These are phyloP conservation scores for Phoma herbarum DNA, from an alignment of 2,329 filamentous ascomycete genomes.

Conservation along the genomic window DNA sequence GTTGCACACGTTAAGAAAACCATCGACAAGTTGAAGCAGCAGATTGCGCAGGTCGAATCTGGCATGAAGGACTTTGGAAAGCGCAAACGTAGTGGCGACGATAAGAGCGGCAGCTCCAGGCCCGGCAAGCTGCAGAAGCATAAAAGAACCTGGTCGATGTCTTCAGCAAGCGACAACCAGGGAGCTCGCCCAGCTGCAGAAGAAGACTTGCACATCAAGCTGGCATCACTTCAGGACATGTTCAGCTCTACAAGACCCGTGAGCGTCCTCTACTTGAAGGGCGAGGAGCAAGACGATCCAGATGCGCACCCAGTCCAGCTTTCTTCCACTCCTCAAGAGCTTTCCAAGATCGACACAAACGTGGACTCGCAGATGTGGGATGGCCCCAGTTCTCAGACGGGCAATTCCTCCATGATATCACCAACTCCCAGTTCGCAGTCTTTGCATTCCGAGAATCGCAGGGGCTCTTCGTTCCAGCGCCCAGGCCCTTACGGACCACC, in stretches of 20 bases:
- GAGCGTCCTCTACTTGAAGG: slow-evolving; percentile 79
- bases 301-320: slow-evolving; percentile 80
- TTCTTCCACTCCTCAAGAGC: slow-evolving; percentile 70
- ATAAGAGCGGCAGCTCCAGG: slow-evolving; percentile 58
- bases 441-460: slow-evolving; percentile 51
- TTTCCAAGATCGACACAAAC: slow-evolving; percentile 61
- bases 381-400: slow-evolving; percentile 62
- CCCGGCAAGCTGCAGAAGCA: slow-evolving; percentile 89
- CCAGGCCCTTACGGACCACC: slow-evolving; percentile 55
- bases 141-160: slow-evolving; percentile 95
- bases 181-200: slow-evolving; percentile 57
- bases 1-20: slow-evolving; percentile 94
- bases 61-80: slow-evolving; percentile 68
- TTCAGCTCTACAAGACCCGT: slow-evolving; percentile 83
- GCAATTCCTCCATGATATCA: slow-evolving; percentile 62
- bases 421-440: slow-evolving; percentile 60
- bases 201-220: slow-evolving; percentile 81
- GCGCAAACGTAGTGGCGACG: slow-evolving; percentile 64
- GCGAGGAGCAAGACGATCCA: slow-evolving; percentile 80
- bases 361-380: slow-evolving; percentile 59
- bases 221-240: slow-evolving; percentile 84
- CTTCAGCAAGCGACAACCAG: slow-evolving; percentile 66
- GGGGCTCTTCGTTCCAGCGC: slow-evolving; percentile 56
- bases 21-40: slow-evolving; percentile 95
- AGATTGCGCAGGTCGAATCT: slow-evolving; percentile 78